Conservation (phyloP, 75 land plant genomes). For the Sequoia sempervirens region DNA sequence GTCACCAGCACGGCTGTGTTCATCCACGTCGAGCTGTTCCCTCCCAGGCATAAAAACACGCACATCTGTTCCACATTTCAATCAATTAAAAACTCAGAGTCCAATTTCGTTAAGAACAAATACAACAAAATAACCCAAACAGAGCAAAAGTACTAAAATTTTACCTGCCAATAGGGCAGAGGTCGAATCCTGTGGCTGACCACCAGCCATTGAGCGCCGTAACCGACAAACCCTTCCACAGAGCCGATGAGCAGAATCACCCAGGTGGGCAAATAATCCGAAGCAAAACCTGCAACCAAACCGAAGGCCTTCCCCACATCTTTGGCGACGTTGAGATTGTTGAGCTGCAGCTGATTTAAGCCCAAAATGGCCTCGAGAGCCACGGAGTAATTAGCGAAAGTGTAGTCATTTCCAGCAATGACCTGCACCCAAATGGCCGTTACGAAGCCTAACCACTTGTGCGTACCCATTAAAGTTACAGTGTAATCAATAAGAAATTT, state of each 20-base stretch:
- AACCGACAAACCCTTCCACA: conserved; percentile 75
- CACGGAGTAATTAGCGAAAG: conserved; percentile 86
- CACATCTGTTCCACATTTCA: conserved; percentile 63
- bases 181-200: conserved; percentile 55
- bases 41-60: conserved; percentile 78
- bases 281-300: conserved; percentile 72
- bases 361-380: conserved; percentile 70
- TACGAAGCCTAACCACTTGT: too few relatives aligned
- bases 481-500: too few relatives aligned
- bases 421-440: conserved; percentile 95
- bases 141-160: not conserved
- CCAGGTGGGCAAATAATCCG: conserved; percentile 65
- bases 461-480: too few relatives aligned
- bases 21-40: conserved; percentile 99
- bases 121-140: not conserved
- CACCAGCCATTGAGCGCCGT: conserved; percentile 89
- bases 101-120: not conserved
- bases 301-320: conserved; percentile 94
- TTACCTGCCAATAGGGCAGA: conserved; percentile 83
- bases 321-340: conserved; percentile 85
- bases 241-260: conserved; percentile 76
- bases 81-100: not conserved
- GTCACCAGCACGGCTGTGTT: conserved; percentile 94
- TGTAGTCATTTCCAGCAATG: conserved; percentile 95
- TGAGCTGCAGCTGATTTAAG: conserved; percentile 80